Base-by-base conservation (phyloP, 2,329 filamentous ascomycete species). In the Talaromyces piceae region DNA sequence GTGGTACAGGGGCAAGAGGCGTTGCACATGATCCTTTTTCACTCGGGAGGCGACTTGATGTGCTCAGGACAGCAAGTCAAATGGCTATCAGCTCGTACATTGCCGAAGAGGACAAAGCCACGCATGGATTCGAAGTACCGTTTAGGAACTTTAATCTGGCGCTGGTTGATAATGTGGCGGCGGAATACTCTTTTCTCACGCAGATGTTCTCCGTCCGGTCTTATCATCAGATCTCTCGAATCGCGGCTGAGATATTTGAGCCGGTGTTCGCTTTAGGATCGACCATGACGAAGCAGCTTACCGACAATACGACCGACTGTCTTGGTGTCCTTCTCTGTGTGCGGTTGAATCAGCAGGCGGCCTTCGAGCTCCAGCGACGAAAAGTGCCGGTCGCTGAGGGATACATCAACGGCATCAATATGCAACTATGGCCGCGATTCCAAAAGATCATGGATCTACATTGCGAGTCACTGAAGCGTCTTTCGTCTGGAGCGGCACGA, bases 81-180 rank as follows among this genome's bases (percentile, higher is more conserved):
- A 77, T 81, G 37, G 91, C 93, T 1, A 73, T 97, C 28, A 85
- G 91, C 2, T 91, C 91, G 0, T 91, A 95, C 64, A 74, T 95
- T 6, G 91, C 90, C 1, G 93, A 97, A 68, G 91, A 97, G 66
- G 89, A 95, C 63, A 86, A 89, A 59, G 74, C 82, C 0, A 83
- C 83, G 1, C 91, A 97, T 64, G 93, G 95, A 59, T 79, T 96
- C 5, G 93, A 98, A 72, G 79, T 87, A 0, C 87, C 89, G 0
- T 98, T 98, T 68, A 84, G 90, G 37, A 91, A 95, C 64, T 96
- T 95, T 74, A 97, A 97, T 63, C 79, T 95, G 43, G 91, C 93
- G 0, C 76, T 98, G 18, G 79, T 96, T 56, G 93, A 98, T 70
- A 98, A 98, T 61, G 87, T 90, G 1, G 91, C 87, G 2, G 87